Evolutionary conservation across 2,329 filamentous ascomycete genomes (phyloP).

Genomic region (Colletotrichum tamarilloi): DNA sequence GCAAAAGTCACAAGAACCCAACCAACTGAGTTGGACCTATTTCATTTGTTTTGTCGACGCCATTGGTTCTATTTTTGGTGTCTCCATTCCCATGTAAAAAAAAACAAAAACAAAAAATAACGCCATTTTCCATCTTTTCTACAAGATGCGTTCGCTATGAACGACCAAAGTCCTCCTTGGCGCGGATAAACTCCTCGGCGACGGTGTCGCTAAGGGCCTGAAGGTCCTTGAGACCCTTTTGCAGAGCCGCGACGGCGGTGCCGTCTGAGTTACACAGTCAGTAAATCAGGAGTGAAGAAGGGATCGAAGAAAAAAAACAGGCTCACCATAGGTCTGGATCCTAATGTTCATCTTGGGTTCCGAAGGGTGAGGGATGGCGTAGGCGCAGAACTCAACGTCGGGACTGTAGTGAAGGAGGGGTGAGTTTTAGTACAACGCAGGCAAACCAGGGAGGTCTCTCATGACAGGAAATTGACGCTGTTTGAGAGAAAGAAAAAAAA

Average conservation of each 20-base stretch:
- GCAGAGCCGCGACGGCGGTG: slow-evolving; percentile 84
- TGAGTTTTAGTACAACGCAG: background rate
- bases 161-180: slow-evolving; percentile 46
- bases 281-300: background rate
- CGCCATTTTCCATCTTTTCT: background rate
- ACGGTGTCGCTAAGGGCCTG: slow-evolving; percentile 95
- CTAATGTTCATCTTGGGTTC: slow-evolving; percentile 97
- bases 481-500: no score
- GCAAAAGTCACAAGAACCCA: background rate
- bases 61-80: slow-evolving; percentile 4
- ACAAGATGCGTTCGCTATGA: slow-evolving; percentile 43
- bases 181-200: slow-evolving; percentile 80
- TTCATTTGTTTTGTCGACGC: slow-evolving; percentile 23
- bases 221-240: slow-evolving; percentile 90
- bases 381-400: slow-evolving; percentile 97
- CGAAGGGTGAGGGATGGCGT: slow-evolving; percentile 96
- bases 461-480: no score
- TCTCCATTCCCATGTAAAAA: background rate
- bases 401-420: slow-evolving; percentile 67
- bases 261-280: slow-evolving; percentile 65
- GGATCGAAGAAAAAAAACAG: background rate
- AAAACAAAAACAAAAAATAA: background rate
- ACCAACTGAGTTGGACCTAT: slow-evolving; percentile 2
- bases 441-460: background rate
- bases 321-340: slow-evolving; percentile 94